Evolutionary conservation across 805 yeast genomes (phyloP).

Genomic region (Candida peoriensis): DNA sequence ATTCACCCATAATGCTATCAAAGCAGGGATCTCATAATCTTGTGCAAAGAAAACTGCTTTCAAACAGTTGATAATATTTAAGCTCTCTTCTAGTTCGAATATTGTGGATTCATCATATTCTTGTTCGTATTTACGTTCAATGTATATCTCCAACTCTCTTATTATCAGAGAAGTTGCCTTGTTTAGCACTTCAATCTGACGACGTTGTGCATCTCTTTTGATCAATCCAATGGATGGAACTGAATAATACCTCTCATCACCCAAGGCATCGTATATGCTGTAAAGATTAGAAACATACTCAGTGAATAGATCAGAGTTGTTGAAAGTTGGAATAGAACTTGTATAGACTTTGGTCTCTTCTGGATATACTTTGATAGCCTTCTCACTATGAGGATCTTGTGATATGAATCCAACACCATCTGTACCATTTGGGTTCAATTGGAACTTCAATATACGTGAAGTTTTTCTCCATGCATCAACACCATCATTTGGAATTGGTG

Average conservation of each 20-base stretch:
- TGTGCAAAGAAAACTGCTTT: constrained; percentile 43
- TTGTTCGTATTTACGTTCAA: constrained; percentile 27
- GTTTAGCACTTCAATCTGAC: constrained; percentile 33
- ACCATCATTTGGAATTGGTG: constrained; percentile 28
- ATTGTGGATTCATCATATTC: constrained; percentile 26
- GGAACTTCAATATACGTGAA: constrained; percentile 37
- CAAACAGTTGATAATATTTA: constrained; percentile 53
- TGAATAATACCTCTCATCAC: constrained; percentile 38
- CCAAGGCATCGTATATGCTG: constrained; percentile 46
- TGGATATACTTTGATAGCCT: constrained; percentile 26
- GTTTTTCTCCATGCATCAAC: constrained; percentile 29
- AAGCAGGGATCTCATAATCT: constrained; percentile 31
- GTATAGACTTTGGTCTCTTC: constrained; percentile 40
- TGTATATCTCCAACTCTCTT: constrained; percentile 29
- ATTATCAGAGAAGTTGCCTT: constrained; percentile 29
- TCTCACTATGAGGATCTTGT: constrained; percentile 21
- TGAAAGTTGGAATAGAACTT: constrained; percentile 34
- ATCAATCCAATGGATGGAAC: constrained; percentile 36
- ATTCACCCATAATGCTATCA: constrained; percentile 60
- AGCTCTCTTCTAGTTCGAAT: constrained; percentile 38
- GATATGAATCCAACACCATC: constrained; percentile 37
- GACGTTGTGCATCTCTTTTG: constrained; percentile 27
- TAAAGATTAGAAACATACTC: constrained; percentile 46
- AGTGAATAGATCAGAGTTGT: constrained; percentile 36
- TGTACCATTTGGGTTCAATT: constrained; percentile 39